These are phyloP conservation scores for Nannochloropsis gaditana DNA, from an alignment of 108 stramenopile species.

Conservation along the genomic window DNA sequence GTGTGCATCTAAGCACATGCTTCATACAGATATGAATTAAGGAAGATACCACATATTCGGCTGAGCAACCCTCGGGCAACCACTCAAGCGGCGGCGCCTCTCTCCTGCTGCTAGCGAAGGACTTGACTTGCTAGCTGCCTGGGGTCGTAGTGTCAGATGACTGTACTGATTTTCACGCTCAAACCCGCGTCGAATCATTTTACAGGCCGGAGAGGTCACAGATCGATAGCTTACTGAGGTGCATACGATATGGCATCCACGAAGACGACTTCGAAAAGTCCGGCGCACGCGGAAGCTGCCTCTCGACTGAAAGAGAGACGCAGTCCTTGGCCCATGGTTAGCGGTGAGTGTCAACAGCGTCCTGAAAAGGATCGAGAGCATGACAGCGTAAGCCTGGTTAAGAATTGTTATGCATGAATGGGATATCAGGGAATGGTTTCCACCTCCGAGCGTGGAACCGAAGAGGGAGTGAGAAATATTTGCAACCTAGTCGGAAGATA, in stretches of 20 bases:
- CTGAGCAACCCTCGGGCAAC: neutral
- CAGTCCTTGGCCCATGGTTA: slow-evolving; percentile 12
- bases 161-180: neutral
- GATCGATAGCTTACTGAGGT: neutral
- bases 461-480: neutral
- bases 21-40: neutral
- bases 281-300: neutral
- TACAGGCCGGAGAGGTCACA: neutral
- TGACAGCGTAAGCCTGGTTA: neutral
- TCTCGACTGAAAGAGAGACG: neutral
- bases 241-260: neutral
- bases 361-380: neutral
- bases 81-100: neutral
- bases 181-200: neutral
- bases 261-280: neutral
- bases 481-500: no score
- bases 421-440: neutral
- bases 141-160: neutral
- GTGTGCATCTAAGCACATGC: neutral
- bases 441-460: neutral
- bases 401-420: neutral
- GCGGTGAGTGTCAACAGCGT: neutral
- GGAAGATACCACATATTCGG: neutral
- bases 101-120: neutral
- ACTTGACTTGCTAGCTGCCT: no score